Evolutionary conservation across 139 green algal genomes (phyloP).

Genomic region (Tetradesmus lagerheimii): DNA sequence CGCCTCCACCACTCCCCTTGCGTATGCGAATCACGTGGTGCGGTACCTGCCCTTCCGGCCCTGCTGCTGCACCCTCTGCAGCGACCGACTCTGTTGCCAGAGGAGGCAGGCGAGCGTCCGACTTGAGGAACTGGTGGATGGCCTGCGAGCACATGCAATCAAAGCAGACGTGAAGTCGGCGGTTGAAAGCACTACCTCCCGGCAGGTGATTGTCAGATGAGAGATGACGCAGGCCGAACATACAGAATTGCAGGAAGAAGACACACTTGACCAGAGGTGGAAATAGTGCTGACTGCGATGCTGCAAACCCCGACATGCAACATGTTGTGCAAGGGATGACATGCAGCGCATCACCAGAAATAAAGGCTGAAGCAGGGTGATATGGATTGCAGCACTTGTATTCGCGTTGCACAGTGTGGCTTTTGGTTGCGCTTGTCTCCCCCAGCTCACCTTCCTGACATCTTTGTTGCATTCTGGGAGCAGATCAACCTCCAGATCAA

Average conservation of each 20-base stretch:
- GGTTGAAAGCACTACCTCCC: too few species aligned
- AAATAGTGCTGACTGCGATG: too few species aligned
- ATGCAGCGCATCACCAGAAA: too few species aligned
- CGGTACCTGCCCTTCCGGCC: constrained; percentile 14
- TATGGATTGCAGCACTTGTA: too few species aligned
- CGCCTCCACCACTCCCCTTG: constrained; percentile 12
- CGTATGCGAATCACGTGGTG: constrained; percentile 43
- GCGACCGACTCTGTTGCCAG: constrained; percentile 42
- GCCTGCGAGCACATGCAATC: constrained; percentile 28
- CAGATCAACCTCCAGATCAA: constrained; percentile 48
- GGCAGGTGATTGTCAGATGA: too few species aligned
- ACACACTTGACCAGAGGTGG: background rate
- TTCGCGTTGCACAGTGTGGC: too few species aligned
- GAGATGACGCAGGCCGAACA: too few species aligned
- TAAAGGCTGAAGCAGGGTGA: too few species aligned
- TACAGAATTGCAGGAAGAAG: background rate
- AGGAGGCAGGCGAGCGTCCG: constrained; percentile 44
- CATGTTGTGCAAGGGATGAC: too few species aligned
- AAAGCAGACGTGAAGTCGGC: too few species aligned
- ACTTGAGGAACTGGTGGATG: constrained; percentile 61
- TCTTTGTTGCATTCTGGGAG: constrained; percentile 57
- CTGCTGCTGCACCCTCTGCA: constrained; percentile 7
- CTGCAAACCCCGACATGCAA: too few species aligned
- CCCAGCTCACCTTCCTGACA: constrained; percentile 50
- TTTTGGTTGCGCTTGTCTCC: too few species aligned